Percentiles rank a stretch among this genome's conserved stretches.
Conservation (phyloP, 768 basidiomycete genomes). For the Strobilomyces dryophilus region DNA sequence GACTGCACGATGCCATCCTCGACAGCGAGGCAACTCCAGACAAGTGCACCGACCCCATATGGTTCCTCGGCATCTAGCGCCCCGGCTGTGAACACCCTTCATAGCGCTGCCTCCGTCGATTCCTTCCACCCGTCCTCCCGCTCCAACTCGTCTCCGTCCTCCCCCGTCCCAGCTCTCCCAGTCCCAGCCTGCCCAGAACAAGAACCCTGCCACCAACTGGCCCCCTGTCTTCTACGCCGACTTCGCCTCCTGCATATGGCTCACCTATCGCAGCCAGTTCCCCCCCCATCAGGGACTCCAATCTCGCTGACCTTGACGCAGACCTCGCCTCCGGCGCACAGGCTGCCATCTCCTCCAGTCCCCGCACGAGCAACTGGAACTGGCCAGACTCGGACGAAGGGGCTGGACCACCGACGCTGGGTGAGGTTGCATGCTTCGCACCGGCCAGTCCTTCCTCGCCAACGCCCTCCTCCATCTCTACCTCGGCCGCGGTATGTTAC, state of each 20-base stretch:
- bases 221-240: conserved; percentile 83
- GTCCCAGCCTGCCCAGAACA: conserved; percentile 32
- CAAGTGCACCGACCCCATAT: conserved; percentile 77
- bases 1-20: conserved; percentile 83
- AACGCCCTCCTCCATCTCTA: conserved; percentile 75
- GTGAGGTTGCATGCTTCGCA: conserved; percentile 92
- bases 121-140: conserved; percentile 42
- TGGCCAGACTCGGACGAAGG: conserved; percentile 61
- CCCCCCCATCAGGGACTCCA: conserved; percentile 66
- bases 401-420: conserved; percentile 84
- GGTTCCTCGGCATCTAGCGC: conserved; percentile 84
- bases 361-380: conserved; percentile 53
- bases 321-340: conserved; percentile 29
- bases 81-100: conserved; percentile 59
- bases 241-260: conserved; percentile 84
- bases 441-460: conserved; percentile 79
- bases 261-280: conserved; percentile 90
- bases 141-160: conserved; percentile 41
- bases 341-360: conserved; percentile 38
- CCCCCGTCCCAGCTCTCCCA: conserved; percentile 33
- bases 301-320: conserved; percentile 40
- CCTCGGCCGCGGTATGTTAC: conserved; percentile 59
- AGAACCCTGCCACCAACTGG: conserved; percentile 48
- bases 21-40: conserved; percentile 88
- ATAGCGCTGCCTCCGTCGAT: conserved; percentile 37